These are phyloP conservation scores for Eutypa lata DNA, from an alignment of 2,329 filamentous ascomycete species.

Conservation along the genomic window DNA sequence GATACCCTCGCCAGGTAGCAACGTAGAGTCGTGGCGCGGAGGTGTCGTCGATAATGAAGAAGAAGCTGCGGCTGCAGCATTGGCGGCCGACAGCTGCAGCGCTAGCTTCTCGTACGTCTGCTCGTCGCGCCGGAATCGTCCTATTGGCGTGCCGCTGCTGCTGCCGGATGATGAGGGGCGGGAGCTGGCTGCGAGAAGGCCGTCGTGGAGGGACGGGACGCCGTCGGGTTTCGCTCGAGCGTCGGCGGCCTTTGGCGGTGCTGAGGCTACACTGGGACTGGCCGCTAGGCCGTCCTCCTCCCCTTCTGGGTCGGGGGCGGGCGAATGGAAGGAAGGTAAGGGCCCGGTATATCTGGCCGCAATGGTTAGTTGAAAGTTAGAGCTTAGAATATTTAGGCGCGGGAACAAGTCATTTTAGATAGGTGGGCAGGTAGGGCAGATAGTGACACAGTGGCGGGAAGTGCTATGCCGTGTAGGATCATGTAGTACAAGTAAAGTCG, in stretches of 20 bases:
- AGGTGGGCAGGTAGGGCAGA: constrained; percentile 1
- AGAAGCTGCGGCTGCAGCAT: neutral
- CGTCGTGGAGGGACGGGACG: neutral
- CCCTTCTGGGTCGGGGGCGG: neutral
- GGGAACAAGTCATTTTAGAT: neutral
- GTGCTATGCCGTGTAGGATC: neutral
- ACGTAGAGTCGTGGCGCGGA: no score
- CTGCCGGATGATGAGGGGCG: neutral
- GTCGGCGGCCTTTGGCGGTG: neutral
- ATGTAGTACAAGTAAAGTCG: neutral
- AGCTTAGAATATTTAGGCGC: neutral
- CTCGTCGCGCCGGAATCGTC: constrained; percentile 14
- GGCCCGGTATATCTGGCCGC: neutral
- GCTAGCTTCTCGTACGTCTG: constrained; percentile 19
- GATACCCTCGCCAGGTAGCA: no score
- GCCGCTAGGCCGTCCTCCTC: neutral
- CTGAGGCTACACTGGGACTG: neutral
- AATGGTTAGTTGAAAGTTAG: neutral
- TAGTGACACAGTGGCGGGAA: neutral
- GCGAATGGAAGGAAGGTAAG: neutral
- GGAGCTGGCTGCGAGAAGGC: constrained; percentile 3
- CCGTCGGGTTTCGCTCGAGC: no score
- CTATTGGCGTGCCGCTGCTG: constrained; percentile 10
- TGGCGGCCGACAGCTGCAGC: constrained; percentile 9
- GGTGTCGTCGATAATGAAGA: no score